Evolutionary conservation across 169 alveolate species (phyloP), one percentile per base, ranked within the genome.

Genomic region (Plasmodium vivax): DNA sequence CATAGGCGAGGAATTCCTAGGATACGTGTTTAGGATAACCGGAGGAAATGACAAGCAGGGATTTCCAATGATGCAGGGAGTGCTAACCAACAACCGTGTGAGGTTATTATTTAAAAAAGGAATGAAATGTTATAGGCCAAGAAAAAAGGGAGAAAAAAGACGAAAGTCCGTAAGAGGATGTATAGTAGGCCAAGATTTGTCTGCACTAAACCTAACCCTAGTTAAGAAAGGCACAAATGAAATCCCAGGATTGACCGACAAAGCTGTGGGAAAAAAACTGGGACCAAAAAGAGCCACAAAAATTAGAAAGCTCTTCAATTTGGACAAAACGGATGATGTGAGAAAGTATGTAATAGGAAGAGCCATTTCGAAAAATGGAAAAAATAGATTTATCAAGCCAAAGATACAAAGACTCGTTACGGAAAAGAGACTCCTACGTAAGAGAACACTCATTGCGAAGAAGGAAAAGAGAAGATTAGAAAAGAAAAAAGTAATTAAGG

Each of bases 11-110:
- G 99, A 99, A 97, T 99, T 97, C 96, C 98, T 98, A 95, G 99
- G 99, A 41, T 98, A 98, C 97, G 97, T 99, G 71, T 98, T 99
- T 92, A 93, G 96, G 51, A 97, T 97, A 47, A 93, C 98, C 23
- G 99, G 99, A 87, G 99, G 99, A 80, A 99, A 99, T 97, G 99
- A 99, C 97, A 99, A 99, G 97, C 99, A 99, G 97, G 99, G 99
- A 47, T 99, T 99, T 98, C 99, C 99, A 81, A 99, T 99, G 99
- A 98, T 99, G 98, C 99, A 99, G 97, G 99, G 99, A 73, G 99
- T 99, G 92, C 95, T 99, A 71, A 95, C 97, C 38, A 96, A 98
- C 95, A 54, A 91, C 68, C 96, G 99, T 12, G 99, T 98, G 10
- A 97, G 99, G 80, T 96, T 98, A 12, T 96, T 98, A 62, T 96